These are phyloP conservation scores for Eremomyces bilateralis DNA, from an alignment of 495 filamentous ascomycete genomes.

Conservation along the genomic window DNA sequence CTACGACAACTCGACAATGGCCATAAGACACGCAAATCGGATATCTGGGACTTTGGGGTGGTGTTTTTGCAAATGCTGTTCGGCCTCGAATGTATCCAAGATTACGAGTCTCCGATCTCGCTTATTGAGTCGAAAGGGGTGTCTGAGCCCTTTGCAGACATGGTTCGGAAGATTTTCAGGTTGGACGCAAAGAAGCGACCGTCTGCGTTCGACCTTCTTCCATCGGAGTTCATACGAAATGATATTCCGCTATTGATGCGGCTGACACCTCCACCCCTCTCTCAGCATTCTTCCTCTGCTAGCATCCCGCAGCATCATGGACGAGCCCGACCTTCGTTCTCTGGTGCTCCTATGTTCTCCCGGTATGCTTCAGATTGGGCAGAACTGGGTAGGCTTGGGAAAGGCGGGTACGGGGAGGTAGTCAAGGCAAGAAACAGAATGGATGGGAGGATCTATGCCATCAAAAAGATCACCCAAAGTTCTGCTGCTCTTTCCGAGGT, in stretches of 20 bases:
- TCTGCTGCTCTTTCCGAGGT: constrained; percentile 62
- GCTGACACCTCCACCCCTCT: constrained; percentile 5
- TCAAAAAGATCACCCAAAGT: constrained; percentile 86
- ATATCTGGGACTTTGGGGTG: constrained; percentile 86
- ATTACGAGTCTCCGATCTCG: constrained; percentile 55
- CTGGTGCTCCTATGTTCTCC: constrained; percentile 24
- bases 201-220: constrained; percentile 71
- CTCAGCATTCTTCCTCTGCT: constrained; percentile 7
- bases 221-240: constrained; percentile 66
- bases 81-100: constrained; percentile 49
- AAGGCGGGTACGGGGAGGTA: constrained; percentile 93
- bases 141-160: constrained; percentile 52
- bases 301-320: constrained; percentile 6
- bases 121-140: constrained; percentile 41
- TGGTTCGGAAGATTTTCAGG: constrained; percentile 65
- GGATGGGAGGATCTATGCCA: constrained; percentile 79
- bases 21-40: constrained; percentile 62
- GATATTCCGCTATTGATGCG: constrained; percentile 29
- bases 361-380: constrained; percentile 76
- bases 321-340: constrained; percentile 9
- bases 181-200: constrained; percentile 63
- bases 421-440: constrained; percentile 87
- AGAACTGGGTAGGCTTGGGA: constrained; percentile 70
- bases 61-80: constrained; percentile 89
- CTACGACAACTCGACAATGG: too few species aligned